Conservation (phyloP, 192 early-diverging fungal species). For the Coemansia sp. region DNA sequence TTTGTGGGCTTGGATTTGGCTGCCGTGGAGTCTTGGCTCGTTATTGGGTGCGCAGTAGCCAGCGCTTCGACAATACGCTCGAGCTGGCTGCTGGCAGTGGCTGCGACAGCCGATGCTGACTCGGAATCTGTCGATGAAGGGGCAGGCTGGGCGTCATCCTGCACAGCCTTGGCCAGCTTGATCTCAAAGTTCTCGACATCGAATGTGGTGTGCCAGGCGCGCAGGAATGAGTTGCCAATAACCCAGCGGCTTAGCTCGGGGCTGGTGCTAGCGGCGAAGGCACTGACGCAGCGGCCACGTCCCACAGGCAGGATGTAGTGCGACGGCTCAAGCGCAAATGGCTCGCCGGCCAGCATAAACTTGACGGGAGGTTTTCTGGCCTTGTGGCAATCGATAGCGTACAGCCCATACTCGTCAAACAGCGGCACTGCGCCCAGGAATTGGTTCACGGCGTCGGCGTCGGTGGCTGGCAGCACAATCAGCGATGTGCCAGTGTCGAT, state of each 20-base stretch:
- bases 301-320: slow-evolving; percentile 30
- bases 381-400: slow-evolving; percentile 38
- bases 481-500: slow-evolving; percentile 61
- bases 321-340: slow-evolving; percentile 35
- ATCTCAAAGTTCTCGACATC: slow-evolving; percentile 41
- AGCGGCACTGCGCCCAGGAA: slow-evolving; percentile 41
- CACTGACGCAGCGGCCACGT: slow-evolving; percentile 17
- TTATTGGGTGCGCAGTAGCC: neutral
- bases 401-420: slow-evolving; percentile 35
- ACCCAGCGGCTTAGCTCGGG: slow-evolving; percentile 51
- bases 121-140: neutral
- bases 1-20: neutral
- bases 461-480: slow-evolving; percentile 42
- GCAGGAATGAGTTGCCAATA: slow-evolving; percentile 51
- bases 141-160: slow-evolving; percentile 6
- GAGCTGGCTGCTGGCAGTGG: slow-evolving; percentile 13
- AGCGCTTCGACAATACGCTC: slow-evolving; percentile 19
- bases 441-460: slow-evolving; percentile 43
- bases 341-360: slow-evolving; percentile 33
- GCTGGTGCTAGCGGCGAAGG: slow-evolving; percentile 63
- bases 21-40: neutral
- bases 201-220: slow-evolving; percentile 47
- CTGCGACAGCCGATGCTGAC: neutral
- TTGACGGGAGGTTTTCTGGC: slow-evolving; percentile 35
- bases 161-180: slow-evolving; percentile 30